These are phyloP conservation scores for Pichia rugopelliculosa DNA, from an alignment of 805 yeast genomes.

Conservation along the genomic window DNA sequence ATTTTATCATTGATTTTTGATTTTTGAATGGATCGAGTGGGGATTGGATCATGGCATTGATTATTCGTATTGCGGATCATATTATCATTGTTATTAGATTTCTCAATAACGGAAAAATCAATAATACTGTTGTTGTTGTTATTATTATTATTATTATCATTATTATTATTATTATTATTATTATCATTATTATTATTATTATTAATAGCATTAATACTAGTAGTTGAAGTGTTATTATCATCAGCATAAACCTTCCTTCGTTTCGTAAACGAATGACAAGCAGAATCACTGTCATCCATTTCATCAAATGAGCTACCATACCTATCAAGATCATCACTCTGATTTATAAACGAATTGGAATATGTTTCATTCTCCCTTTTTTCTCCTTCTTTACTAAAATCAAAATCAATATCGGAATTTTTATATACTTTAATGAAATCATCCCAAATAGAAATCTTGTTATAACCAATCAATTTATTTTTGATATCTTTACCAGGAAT, in stretches of 20 bases:
- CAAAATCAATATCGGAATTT: neutral
- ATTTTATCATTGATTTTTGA: neutral
- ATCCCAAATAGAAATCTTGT: neutral
- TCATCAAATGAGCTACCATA: neutral
- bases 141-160: neutral
- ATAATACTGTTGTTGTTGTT: neutral
- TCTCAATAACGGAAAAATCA: too few relatives aligned
- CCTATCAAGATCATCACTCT: neutral
- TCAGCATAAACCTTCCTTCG: neutral
- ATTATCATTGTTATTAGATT: too few relatives aligned
- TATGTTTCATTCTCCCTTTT: too few relatives aligned
- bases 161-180: neutral
- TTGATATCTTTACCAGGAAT: neutral
- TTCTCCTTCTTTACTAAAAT: neutral
- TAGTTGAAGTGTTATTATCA: too few relatives aligned
- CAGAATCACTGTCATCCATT: neutral
- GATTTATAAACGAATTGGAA: too few relatives aligned
- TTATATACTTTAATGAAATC: neutral
- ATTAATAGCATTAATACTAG: too few relatives aligned
- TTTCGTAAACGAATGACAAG: neutral
- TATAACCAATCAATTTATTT: neutral
- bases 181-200: neutral
- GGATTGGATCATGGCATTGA: too few relatives aligned
- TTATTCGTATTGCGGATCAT: too few relatives aligned
- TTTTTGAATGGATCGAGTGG: neutral